Evolutionary conservation across 2,329 filamentous ascomycete species (phyloP), one percentile per base, ranked within the genome.

Genomic region (Celoporthe dispersa): DNA sequence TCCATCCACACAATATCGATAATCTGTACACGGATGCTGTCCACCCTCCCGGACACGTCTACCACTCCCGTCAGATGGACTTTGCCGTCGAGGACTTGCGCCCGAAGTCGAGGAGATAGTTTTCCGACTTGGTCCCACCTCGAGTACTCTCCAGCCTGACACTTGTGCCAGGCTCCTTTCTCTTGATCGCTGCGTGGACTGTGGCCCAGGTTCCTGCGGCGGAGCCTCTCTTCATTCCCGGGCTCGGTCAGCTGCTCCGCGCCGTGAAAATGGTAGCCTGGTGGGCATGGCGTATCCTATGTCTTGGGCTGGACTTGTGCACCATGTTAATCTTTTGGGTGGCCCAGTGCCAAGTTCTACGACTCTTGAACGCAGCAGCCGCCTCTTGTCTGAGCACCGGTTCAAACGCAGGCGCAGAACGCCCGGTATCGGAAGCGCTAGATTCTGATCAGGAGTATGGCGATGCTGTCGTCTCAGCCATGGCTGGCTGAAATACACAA

Each of bases 1-100:
- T 99, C 78, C 96, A 99, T 79, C 93, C 91, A 73, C 87, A 90
- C 73, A 79, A 80, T 0, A 82, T 88, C 67, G 84, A 88, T 35
- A 91, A 94, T 75, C 86, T 97, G 1, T 97, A 97, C 77, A 94
- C 92, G 0, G 89, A 91, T 76, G 93, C 93, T 1, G 81, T 87
- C 66, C 84, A 89, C 66, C 91, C 90, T 0, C 77, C 81, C 0
- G 91, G 91, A 0, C 91, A 93, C 79, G 91, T 93, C 1, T 90
- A 90, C 74, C 90, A 93, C 78, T 88, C 86, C 33, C 84, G 87
- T 62, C 87, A 87, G 70, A 80, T 93, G 75, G 86, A 91, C n/a
- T 88, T 87, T 74, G 82, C 84, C 61, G 82, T 89, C 8, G 81
- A 86, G 39, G 87, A 90, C 74, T 75, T 89, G 68, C 82, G 87